Evolutionary conservation across 352 stramenopile genomes (phyloP).

Genomic region (Pythium rishiriense): DNA sequence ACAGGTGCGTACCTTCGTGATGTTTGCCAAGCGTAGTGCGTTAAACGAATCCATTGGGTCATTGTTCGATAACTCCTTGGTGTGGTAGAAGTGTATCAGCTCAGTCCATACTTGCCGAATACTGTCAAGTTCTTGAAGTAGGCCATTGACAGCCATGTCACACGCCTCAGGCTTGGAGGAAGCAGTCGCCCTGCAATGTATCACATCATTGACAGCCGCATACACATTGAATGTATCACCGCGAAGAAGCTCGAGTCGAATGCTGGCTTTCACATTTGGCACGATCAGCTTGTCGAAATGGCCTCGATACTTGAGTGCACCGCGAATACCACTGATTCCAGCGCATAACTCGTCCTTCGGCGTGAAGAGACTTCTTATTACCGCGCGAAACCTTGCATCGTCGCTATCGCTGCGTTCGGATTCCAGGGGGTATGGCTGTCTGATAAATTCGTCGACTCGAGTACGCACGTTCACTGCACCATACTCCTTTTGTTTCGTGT

Average conservation of each 20-base stretch:
- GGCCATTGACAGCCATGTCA: conserved; percentile 58
- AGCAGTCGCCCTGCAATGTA: conserved; percentile 45
- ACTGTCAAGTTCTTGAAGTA: conserved; percentile 50
- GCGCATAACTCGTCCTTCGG: conserved; percentile 57
- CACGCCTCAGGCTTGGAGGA: conserved; percentile 60
- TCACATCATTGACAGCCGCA: conserved; percentile 65
- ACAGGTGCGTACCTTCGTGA: conserved; percentile 54
- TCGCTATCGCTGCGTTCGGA: conserved; percentile 45
- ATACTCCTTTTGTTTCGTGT: conserved; percentile 7
- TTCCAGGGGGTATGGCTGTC: conserved; percentile 45
- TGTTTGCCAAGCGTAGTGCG: conserved; percentile 61
- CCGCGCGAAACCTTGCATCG: conserved; percentile 62
- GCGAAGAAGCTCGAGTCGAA: conserved; percentile 59
- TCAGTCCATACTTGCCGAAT: conserved; percentile 63
- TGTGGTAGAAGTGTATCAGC: conserved; percentile 72
- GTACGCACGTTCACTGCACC: neutral
- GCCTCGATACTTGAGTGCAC: conserved; percentile 61
- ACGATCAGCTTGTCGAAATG: conserved; percentile 50
- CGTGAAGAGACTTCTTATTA: conserved; percentile 79
- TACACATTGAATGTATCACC: conserved; percentile 60
- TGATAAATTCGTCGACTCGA: conserved; percentile 37
- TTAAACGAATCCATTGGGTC: conserved; percentile 63
- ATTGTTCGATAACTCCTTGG: conserved; percentile 49
- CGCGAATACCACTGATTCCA: conserved; percentile 53
- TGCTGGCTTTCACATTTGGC: conserved; percentile 67